These are phyloP conservation scores for Clavaria fumosa DNA, from an alignment of 768 basidiomycete species.

Conservation along the genomic window DNA sequence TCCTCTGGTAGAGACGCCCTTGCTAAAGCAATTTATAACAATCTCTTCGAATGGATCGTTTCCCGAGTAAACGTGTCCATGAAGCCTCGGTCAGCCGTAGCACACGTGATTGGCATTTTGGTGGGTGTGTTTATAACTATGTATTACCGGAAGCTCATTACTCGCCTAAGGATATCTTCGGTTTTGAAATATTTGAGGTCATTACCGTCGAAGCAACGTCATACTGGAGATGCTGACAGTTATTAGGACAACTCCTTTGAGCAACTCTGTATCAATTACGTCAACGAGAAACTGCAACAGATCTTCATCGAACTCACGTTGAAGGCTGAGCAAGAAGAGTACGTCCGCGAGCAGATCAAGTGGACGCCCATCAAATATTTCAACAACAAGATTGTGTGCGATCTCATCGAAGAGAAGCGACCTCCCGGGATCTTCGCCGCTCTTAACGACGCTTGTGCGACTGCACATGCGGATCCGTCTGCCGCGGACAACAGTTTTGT, in stretches of 20 bases:
- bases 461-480: constrained; percentile 90
- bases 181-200: constrained; percentile 96
- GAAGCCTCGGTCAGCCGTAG: constrained; percentile 62
- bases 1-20: constrained; percentile 79
- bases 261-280: constrained; percentile 99
- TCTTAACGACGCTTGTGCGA: constrained; percentile 96
- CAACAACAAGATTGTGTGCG: constrained; percentile 97
- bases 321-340: constrained; percentile 99
- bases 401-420: constrained; percentile 89
- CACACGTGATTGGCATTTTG: constrained; percentile 86
- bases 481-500: constrained; percentile 96
- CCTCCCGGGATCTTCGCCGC: constrained; percentile 97
- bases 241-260: constrained; percentile 84
- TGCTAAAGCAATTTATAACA: constrained; percentile 94
- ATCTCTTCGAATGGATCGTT: constrained; percentile 99
- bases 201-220: background rate
- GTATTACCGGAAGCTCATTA: constrained; percentile 2
- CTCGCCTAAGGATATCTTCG: constrained; percentile 78
- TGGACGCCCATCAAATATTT: constrained; percentile 99
- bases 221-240: background rate
- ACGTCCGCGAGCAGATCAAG: constrained; percentile 95
- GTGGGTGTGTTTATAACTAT: constrained; percentile 24
- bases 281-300: constrained; percentile 98
- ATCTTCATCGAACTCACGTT: constrained; percentile 98
- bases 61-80: constrained; percentile 91